phyloP scores from a whole-genome alignment of 106 monocot genomes.

The Phalaenopsis equestris region DNA sequence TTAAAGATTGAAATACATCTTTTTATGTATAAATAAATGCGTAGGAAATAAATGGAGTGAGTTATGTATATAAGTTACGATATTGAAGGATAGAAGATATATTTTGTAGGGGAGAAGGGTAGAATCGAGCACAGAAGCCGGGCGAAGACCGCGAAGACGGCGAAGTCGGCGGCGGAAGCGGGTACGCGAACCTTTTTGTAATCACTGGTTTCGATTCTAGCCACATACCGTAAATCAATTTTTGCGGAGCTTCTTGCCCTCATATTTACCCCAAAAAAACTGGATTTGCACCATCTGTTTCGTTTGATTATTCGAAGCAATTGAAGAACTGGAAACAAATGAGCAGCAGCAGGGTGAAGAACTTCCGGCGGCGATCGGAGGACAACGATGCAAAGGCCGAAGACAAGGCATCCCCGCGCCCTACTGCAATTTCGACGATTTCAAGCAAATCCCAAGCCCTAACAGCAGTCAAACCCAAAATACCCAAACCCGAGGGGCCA shows the following conservation, averaged over 20 bases:
- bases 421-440: background rate
- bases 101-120: no score
- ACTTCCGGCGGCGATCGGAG: slow-evolving; percentile 81
- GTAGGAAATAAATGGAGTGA: no score
- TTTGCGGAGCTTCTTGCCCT: background rate
- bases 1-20: no score
- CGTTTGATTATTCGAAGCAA: background rate
- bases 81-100: no score
- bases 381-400: slow-evolving; percentile 28
- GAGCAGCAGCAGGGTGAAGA: slow-evolving; percentile 49
- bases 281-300: background rate
- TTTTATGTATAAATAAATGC: no score
- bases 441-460: slow-evolving; percentile 14
- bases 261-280: background rate
- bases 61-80: no score
- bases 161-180: no score
- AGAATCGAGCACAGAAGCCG: no score
- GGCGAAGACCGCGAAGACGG: no score
- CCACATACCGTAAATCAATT: no score
- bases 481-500: slow-evolving; percentile 19
- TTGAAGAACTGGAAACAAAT: background rate
- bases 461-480: slow-evolving; percentile 11
- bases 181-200: no score
- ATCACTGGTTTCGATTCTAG: no score
- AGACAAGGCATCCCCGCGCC: slow-evolving; percentile 19